These are phyloP conservation scores for Euphorbia schlechtendalii DNA, from an alignment of 441 rosid species.

Conservation along the genomic window DNA sequence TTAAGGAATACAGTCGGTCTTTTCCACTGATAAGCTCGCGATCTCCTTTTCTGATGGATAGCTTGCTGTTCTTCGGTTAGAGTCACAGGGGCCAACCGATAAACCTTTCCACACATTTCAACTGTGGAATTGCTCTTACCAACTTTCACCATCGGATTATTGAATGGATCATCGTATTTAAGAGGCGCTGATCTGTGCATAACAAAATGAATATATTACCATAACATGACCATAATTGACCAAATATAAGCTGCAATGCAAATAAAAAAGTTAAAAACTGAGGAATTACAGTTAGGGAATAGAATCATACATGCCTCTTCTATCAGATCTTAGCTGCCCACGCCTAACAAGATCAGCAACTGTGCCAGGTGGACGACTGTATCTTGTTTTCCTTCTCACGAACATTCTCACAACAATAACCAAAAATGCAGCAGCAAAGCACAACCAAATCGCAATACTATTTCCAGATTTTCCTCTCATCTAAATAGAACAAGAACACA, in stretches of 20 bases:
- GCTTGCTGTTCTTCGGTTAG: slow-evolving; percentile 70
- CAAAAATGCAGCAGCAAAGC: slow-evolving; percentile 44
- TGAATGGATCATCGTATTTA: slow-evolving; percentile 88
- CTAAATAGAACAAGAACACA: slow-evolving; percentile 27
- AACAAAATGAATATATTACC: slow-evolving; percentile 1
- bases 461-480: slow-evolving; percentile 35
- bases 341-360: slow-evolving; percentile 96
- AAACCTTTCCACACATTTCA: slow-evolving; percentile 91
- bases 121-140: slow-evolving; percentile 71
- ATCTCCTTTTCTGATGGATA: slow-evolving; percentile 81
- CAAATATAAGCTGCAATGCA: neutral
- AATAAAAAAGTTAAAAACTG: neutral
- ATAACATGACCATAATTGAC: no score
- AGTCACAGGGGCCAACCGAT: slow-evolving; percentile 75
- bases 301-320: slow-evolving; percentile 98
- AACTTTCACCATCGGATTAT: slow-evolving; percentile 78
- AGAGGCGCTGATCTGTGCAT: slow-evolving; percentile 60
- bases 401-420: slow-evolving; percentile 41
- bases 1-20: slow-evolving; percentile 80
- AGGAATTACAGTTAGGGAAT: slow-evolving; percentile 13
- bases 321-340: slow-evolving; percentile 90
- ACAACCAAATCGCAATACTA: slow-evolving; percentile 41
- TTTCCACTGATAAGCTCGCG: slow-evolving; percentile 95
- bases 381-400: slow-evolving; percentile 40
- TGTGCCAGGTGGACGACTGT: slow-evolving; percentile 49